A percentile compares a stretch with the other conserved stretches of the same genome.
phyloP scores from a whole-genome alignment of 768 basidiomycete species.

The Boletus huronensis region DNA sequence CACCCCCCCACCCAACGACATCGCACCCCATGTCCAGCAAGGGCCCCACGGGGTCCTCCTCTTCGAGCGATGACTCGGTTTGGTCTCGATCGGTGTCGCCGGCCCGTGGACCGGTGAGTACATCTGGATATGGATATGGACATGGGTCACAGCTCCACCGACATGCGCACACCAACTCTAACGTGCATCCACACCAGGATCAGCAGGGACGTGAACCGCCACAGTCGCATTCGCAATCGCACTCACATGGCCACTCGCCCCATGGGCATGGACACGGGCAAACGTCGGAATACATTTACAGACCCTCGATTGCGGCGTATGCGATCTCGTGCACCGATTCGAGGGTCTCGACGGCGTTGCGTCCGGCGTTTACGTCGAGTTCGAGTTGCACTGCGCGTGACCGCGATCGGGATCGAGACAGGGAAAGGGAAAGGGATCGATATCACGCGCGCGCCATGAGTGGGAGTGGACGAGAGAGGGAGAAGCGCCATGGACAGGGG shows the following conservation, averaged over 20 bases:
- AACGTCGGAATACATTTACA: constrained; percentile 25
- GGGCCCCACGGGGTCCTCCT: constrained; percentile 18
- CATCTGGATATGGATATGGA: constrained; percentile 8
- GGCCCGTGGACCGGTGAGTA: constrained; percentile 10
- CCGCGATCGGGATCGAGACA: constrained; percentile 21
- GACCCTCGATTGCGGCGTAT: constrained; percentile 31
- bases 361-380: constrained; percentile 31
- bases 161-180: constrained; percentile 5
- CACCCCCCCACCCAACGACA: neutral
- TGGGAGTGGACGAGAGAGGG: constrained; percentile 11
- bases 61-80: constrained; percentile 21
- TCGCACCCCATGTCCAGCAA: constrained; percentile 3
- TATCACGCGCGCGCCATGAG: constrained; percentile 11
- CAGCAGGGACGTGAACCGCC: constrained; percentile 15
- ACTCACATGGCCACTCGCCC: neutral
- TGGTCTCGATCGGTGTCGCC: constrained; percentile 29
- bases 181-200: constrained; percentile 9
- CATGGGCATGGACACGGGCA: neutral
- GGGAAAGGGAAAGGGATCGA: constrained; percentile 11
- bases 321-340: constrained; percentile 33
- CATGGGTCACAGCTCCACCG: constrained; percentile 16
- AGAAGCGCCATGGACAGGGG: constrained; percentile 15
- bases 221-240: neutral
- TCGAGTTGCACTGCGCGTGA: constrained; percentile 17
- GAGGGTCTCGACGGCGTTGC: constrained; percentile 33